phyloP scores from a whole-genome alignment of 306 rosid genomes.

The Cyamopsis tetragonoloba region DNA sequence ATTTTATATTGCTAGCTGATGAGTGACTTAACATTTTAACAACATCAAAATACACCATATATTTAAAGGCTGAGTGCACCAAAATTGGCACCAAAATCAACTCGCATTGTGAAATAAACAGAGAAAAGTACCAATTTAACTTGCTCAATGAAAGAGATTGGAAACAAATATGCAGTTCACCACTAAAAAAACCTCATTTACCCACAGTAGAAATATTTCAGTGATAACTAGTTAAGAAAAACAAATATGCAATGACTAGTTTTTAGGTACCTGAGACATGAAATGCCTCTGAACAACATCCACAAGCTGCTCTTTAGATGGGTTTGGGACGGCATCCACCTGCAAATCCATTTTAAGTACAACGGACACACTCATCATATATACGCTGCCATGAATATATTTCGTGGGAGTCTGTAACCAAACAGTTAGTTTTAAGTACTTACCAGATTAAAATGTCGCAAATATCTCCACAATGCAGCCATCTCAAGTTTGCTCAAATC shows the following conservation, averaged over 20 bases:
- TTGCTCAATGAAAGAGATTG: not conserved
- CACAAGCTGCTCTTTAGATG: slow-evolving; percentile 87
- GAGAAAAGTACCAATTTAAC: not conserved
- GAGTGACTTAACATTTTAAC: too few relatives aligned
- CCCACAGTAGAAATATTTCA: not conserved
- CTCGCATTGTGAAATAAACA: too few relatives aligned
- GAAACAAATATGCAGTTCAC: not conserved
- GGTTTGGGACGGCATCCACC: slow-evolving; percentile 93
- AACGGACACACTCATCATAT: not conserved
- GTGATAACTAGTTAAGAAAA: not conserved
- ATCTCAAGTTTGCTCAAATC: slow-evolving; percentile 90
- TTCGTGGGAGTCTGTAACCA: not conserved
- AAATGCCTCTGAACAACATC: slow-evolving; percentile 98
- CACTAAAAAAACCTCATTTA: not conserved
- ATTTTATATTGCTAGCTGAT: too few relatives aligned
- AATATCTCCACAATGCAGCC: slow-evolving; percentile 96
- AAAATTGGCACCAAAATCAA: not conserved
- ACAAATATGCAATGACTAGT: not conserved
- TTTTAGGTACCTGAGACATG: slow-evolving; percentile 80
- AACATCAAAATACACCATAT: not conserved
- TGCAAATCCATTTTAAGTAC: slow-evolving; percentile 26
- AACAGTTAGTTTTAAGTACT: slow-evolving; percentile 21
- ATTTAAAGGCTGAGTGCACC: not conserved
- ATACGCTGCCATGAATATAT: not conserved
- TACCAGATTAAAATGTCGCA: slow-evolving; percentile 97